These are phyloP conservation scores for Austropuccinia psidii DNA, from an alignment of 1,284 basidiomycete genomes.

Conservation along the genomic window DNA sequence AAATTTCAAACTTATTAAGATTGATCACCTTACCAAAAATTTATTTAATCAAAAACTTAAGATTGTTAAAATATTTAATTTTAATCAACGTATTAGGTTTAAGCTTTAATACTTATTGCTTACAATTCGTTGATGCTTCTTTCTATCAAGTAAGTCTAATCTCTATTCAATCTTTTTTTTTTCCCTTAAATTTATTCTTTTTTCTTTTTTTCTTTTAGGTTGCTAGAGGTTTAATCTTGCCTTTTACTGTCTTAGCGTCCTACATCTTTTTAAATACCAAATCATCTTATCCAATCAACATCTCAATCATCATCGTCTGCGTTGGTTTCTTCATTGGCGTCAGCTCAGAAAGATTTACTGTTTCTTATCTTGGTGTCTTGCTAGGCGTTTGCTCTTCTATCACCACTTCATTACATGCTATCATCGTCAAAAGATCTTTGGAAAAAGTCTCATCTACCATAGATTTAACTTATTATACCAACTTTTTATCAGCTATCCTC, in stretches of 20 bases:
- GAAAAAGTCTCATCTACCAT: constrained; percentile 67
- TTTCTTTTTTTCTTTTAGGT: constrained; percentile 54
- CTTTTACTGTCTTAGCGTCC: constrained; percentile 74
- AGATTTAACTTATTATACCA: constrained; percentile 74
- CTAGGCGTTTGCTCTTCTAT: constrained; percentile 69
- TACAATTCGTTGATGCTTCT: constrained; percentile 46
- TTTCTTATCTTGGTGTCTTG: constrained; percentile 55
- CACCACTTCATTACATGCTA: constrained; percentile 71
- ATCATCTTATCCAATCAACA: constrained; percentile 46
- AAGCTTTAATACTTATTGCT: constrained; percentile 76
- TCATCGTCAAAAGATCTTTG: constrained; percentile 73
- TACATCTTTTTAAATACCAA: constrained; percentile 58
- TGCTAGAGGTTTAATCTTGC: constrained; percentile 67
- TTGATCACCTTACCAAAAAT: constrained; percentile 54
- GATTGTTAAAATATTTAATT: constrained; percentile 14
- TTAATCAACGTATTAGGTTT: constrained; percentile 61
- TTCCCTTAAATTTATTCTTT: background rate
- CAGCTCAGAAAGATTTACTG: constrained; percentile 43
- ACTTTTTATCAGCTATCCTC: constrained; percentile 60
- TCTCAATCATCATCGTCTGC: constrained; percentile 66
- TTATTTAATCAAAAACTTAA: background rate
- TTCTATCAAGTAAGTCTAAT: background rate
- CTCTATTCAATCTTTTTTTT: background rate
- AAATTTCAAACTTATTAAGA: constrained; percentile 54
- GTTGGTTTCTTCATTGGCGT: constrained; percentile 76